Evolutionary conservation across 106 monocot genomes (phyloP).

Genomic region (Triglochin maritima): DNA sequence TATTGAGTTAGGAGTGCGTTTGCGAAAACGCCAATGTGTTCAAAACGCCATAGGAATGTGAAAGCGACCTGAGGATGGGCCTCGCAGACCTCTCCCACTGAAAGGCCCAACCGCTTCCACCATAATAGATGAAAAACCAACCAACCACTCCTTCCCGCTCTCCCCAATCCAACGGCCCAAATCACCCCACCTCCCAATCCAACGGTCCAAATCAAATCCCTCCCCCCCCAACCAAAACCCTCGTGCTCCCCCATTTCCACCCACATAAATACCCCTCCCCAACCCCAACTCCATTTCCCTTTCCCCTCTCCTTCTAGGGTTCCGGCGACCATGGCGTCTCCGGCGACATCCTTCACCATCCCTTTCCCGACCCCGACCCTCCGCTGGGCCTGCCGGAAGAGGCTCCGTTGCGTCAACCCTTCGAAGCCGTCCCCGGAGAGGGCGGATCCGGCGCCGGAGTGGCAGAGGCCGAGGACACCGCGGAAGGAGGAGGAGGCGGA

Average conservation of each 20-base stretch:
- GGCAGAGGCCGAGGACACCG: background rate
- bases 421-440: background rate
- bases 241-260: background rate
- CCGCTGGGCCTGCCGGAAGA: conserved; percentile 19
- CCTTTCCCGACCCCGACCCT: conserved; percentile 17
- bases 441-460: background rate
- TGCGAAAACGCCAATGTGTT: too few species aligned
- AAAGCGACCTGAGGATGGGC: too few species aligned
- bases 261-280: background rate
- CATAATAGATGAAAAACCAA: too few species aligned
- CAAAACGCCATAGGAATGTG: too few species aligned
- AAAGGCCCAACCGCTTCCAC: too few species aligned
- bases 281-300: background rate
- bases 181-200: background rate
- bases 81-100: too few species aligned
- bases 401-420: conserved; percentile 10
- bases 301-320: background rate
- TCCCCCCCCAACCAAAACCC: background rate
- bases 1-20: too few species aligned
- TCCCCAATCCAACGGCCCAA: background rate
- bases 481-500: background rate
- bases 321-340: conserved; percentile 1
- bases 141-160: background rate
- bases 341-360: conserved; percentile 15
- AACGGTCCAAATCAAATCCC: background rate